Conservation (phyloP, 768 basidiomycete species). For the Mycena capillaripes region DNA sequence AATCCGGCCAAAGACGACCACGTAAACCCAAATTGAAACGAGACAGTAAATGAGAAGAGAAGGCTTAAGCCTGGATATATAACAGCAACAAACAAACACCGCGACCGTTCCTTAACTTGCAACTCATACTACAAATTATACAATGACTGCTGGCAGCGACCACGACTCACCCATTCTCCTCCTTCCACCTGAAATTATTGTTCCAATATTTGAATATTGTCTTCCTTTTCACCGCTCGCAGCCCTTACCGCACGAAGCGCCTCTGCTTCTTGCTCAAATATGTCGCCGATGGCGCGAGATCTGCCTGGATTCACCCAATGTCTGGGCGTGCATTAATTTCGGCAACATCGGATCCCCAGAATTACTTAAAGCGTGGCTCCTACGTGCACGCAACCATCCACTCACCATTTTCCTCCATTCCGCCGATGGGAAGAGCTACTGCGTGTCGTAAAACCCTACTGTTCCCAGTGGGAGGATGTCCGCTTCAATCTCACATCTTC, state of each 20-base stretch:
- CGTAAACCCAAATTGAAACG: neutral
- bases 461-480: neutral
- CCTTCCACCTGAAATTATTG: neutral
- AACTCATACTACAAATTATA: too few species aligned
- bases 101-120: too few species aligned
- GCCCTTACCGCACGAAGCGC: constrained; percentile 1
- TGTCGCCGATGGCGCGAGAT: constrained; percentile 20
- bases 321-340: constrained; percentile 15
- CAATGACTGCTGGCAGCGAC: too few species aligned
- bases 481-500: neutral
- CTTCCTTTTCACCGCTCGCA: neutral
- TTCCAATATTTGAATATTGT: constrained; percentile 8
- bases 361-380: constrained; percentile 12
- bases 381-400: neutral
- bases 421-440: neutral
- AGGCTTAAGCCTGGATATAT: neutral
- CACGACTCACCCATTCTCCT: neutral
- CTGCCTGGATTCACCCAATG: constrained; percentile 3
- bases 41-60: neutral
- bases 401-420: neutral
- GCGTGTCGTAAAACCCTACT: neutral
- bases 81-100: neutral
- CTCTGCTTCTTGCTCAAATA: constrained; percentile 19
- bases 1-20: neutral
- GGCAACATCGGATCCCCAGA: neutral